Evolutionary conservation across 2,329 filamentous ascomycete species (phyloP).

Genomic region (Colletotrichum chlorophyti): DNA sequence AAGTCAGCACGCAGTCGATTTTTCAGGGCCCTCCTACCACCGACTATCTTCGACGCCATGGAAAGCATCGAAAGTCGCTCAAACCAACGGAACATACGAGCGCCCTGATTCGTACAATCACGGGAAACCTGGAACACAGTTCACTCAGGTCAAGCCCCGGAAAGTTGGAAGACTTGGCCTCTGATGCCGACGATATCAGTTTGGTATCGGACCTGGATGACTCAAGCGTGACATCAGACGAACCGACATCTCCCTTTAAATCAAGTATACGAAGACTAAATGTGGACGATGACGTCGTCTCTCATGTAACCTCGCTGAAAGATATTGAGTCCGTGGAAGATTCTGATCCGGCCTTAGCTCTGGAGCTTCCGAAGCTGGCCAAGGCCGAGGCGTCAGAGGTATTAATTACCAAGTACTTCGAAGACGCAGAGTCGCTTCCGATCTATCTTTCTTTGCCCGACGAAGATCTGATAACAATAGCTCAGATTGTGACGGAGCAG

Average conservation of each 20-base stretch:
- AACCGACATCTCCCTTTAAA: conserved; percentile 57
- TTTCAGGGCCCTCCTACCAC: conserved; percentile 50
- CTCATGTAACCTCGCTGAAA: conserved; percentile 57
- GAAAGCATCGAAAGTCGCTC: conserved; percentile 46
- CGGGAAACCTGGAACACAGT: conserved; percentile 40
- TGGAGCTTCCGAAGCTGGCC: conserved; percentile 57
- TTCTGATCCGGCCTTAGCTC: conserved; percentile 52
- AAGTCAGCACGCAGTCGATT: conserved; percentile 37
- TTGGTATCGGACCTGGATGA: conserved; percentile 63
- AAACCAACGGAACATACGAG: conserved; percentile 35
- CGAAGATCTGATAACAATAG: conserved; percentile 69
- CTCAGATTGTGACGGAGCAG: conserved; percentile 76
- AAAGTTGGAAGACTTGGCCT: conserved; percentile 46
- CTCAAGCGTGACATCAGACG: conserved; percentile 56
- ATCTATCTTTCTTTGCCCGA: conserved; percentile 56
- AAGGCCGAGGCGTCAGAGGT: conserved; percentile 56
- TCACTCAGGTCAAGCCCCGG: conserved; percentile 46
- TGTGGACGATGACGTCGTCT: conserved; percentile 60
- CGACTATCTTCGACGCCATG: conserved; percentile 55
- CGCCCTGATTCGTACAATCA: conserved; percentile 45
- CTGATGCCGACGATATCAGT: conserved; percentile 58
- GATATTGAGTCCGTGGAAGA: conserved; percentile 56
- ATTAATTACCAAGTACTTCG: conserved; percentile 62
- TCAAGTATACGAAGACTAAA: conserved; percentile 50
- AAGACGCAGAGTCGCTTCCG: conserved; percentile 62